Evolutionary conservation across 1,139 yeast species (phyloP).

Genomic region (Magnusiomyces suaveolens): DNA sequence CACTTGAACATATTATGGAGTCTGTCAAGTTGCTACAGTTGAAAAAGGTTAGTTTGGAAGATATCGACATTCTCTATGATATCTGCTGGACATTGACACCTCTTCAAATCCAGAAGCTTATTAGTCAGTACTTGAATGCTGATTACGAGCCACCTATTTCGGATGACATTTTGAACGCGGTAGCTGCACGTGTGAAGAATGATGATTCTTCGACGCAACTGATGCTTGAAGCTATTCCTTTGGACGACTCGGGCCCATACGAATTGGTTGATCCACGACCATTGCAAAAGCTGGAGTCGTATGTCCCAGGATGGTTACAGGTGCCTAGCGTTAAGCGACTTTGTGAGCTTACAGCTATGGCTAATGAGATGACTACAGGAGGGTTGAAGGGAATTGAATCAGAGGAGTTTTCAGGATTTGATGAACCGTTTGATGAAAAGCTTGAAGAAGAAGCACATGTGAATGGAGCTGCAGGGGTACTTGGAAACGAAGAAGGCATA

Average conservation of each 20-base stretch:
- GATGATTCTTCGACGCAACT: conserved; percentile 32
- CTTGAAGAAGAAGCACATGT: background rate
- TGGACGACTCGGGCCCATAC: conserved; percentile 65
- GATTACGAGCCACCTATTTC: conserved; percentile 94
- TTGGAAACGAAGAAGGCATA: too few relatives aligned
- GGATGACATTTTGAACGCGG: conserved; percentile 68
- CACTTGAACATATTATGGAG: conserved; percentile 81
- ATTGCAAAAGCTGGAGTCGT: conserved; percentile 84
- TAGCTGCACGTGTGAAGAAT: conserved; percentile 69
- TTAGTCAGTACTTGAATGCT: conserved; percentile 82
- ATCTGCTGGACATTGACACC: conserved; percentile 93
- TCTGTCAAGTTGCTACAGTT: conserved; percentile 89
- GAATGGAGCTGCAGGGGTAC: background rate
- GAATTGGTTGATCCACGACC: conserved; percentile 79
- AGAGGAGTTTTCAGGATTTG: background rate
- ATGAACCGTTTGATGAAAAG: background rate
- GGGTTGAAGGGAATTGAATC: background rate
- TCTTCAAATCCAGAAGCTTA: conserved; percentile 83
- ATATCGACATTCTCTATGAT: conserved; percentile 86
- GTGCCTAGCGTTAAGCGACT: conserved; percentile 82
- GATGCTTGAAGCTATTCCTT: conserved; percentile 50
- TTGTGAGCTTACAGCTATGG: conserved; percentile 69
- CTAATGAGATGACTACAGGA: background rate
- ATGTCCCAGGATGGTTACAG: conserved; percentile 91
- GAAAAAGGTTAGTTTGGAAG: conserved; percentile 81